A percentile compares a stretch with the other conserved stretches of the same genome.
These are phyloP conservation scores for Colletotrichum liaoningense DNA, from an alignment of 2,329 filamentous ascomycete species.

Conservation along the genomic window DNA sequence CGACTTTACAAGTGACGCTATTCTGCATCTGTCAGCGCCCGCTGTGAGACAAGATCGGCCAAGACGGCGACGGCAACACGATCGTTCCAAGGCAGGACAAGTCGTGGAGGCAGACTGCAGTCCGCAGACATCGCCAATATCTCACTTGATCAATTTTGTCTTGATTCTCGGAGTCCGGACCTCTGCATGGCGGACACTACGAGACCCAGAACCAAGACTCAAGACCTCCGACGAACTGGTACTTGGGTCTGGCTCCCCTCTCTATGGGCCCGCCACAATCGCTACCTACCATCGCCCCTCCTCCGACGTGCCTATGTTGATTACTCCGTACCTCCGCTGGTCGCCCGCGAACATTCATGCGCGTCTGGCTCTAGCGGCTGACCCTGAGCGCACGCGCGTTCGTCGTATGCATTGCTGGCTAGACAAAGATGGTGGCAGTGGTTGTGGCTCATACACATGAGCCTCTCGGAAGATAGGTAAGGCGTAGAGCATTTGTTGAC, in stretches of 20 bases:
- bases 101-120: constrained; percentile 16
- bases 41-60: constrained; percentile 14
- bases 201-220: background rate
- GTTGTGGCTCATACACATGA: background rate
- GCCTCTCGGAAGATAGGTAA: background rate
- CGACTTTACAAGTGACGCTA: background rate
- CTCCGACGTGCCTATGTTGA: background rate
- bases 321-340: background rate
- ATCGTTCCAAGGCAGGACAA: constrained; percentile 20
- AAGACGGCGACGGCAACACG: constrained; percentile 19
- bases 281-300: background rate
- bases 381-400: background rate
- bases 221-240: constrained; percentile 1
- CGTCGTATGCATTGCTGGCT: background rate
- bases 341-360: background rate
- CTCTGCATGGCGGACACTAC: background rate
- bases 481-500: constrained; percentile 1
- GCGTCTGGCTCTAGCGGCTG: background rate
- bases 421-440: background rate
- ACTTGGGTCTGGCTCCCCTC: background rate
- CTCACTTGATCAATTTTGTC: background rate
- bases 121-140: background rate
- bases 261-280: background rate
- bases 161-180: constrained; percentile 5
- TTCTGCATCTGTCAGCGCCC: constrained; percentile 7